A percentile compares a stretch with the other conserved stretches of the same genome.
Evolutionary conservation across 2,329 filamentous ascomycete species (phyloP).

Genomic region (Leptographium galeiforme): DNA sequence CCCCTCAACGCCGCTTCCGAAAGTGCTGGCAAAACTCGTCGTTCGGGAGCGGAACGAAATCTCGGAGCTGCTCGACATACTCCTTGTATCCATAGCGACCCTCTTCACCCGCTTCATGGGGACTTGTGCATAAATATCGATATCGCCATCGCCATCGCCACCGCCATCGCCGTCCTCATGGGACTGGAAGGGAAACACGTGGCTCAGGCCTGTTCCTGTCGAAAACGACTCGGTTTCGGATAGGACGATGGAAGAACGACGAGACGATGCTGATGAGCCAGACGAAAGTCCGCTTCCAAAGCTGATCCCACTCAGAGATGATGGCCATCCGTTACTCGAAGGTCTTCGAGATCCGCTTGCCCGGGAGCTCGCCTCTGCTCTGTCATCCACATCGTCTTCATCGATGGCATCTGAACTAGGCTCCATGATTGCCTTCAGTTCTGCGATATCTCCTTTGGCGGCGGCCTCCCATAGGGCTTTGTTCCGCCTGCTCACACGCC

Average conservation of each 20-base stretch:
- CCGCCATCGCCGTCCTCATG: background rate
- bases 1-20: slow-evolving; percentile 61
- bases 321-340: slow-evolving; percentile 29
- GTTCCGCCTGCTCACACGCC: slow-evolving; percentile 77
- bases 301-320: slow-evolving; percentile 29
- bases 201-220: slow-evolving; percentile 49
- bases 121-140: slow-evolving; percentile 15
- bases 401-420: slow-evolving; percentile 37
- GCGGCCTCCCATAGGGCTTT: slow-evolving; percentile 78
- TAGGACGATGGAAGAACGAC: slow-evolving; percentile 27
- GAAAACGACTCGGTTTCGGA: slow-evolving; percentile 37
- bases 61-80: slow-evolving; percentile 74
- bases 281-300: slow-evolving; percentile 25
- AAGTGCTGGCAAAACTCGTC: slow-evolving; percentile 57
- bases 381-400: slow-evolving; percentile 24
- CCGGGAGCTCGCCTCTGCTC: background rate
- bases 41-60: slow-evolving; percentile 72
- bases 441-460: slow-evolving; percentile 60
- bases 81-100: slow-evolving; percentile 81
- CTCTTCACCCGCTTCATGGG: slow-evolving; percentile 51
- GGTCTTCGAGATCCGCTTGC: slow-evolving; percentile 11
- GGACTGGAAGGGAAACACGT: slow-evolving; percentile 80
- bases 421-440: slow-evolving; percentile 68
- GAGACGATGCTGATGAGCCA: slow-evolving; percentile 19
- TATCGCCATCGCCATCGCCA: slow-evolving; percentile 11